phyloP scores from a whole-genome alignment of 2,329 filamentous ascomycete species.

The Pseudogymnoascus sp. region DNA sequence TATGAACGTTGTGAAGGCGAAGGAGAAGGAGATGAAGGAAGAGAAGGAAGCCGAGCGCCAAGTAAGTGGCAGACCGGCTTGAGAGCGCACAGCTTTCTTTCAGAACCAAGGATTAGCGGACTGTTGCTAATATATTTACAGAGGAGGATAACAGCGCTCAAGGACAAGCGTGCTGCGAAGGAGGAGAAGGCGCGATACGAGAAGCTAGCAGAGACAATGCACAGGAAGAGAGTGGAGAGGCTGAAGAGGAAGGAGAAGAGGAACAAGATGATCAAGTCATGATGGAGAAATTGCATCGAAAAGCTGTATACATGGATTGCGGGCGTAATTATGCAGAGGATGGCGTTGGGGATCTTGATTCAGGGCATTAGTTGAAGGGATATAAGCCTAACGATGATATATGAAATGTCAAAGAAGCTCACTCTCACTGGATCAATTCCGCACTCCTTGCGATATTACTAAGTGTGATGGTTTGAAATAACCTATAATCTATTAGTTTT shows the following conservation, averaged over 20 bases:
- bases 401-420: slow-evolving; percentile 5
- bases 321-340: slow-evolving; percentile 13
- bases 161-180: slow-evolving; percentile 78
- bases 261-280: slow-evolving; percentile 72
- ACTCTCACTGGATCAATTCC: neutral
- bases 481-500: neutral
- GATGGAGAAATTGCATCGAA: slow-evolving; percentile 24
- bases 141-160: slow-evolving; percentile 70
- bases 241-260: slow-evolving; percentile 94
- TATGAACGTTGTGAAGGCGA: slow-evolving; percentile 73
- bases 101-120: neutral
- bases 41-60: slow-evolving; percentile 87
- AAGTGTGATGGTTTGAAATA: neutral
- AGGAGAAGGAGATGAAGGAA: slow-evolving; percentile 91
- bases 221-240: slow-evolving; percentile 86
- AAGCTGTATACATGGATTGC: slow-evolving; percentile 9
- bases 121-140: slow-evolving; percentile 32
- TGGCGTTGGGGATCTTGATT: slow-evolving; percentile 15
- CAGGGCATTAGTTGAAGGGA: neutral
- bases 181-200: slow-evolving; percentile 89
- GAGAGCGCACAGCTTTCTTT: neutral
- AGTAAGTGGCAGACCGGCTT: slow-evolving; percentile 41
- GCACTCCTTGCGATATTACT: no score
- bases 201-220: slow-evolving; percentile 96
- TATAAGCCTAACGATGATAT: slow-evolving; percentile 1